A percentile compares a stretch with the other conserved stretches of the same genome.
Conservation (phyloP, 83 land plant genomes). For the Larix sibirica region DNA sequence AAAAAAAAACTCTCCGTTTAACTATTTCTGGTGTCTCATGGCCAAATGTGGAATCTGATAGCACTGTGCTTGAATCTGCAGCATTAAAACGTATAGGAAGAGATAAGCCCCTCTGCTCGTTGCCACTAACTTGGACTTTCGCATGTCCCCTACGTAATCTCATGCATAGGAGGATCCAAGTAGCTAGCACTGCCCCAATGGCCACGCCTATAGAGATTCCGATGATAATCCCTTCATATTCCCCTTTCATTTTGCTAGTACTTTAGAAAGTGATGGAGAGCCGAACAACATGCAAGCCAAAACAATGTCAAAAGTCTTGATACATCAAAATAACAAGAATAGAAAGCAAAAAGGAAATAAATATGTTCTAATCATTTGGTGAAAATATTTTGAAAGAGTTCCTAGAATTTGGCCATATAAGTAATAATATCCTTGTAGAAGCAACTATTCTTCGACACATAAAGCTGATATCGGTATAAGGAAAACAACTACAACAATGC, state of each 20-base stretch:
- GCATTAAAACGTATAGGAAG: conserved; percentile 72
- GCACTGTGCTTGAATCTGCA: conserved; percentile 45
- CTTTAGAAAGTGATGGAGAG: neutral
- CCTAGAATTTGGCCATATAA: neutral
- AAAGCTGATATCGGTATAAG: neutral
- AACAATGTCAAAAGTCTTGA: neutral
- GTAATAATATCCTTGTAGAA: neutral
- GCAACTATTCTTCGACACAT: neutral
- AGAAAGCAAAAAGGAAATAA: neutral
- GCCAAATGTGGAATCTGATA: conserved; percentile 68
- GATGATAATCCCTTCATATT: conserved; percentile 56
- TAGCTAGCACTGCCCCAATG: conserved; percentile 64
- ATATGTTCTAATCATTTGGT: neutral
- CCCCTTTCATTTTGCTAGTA: conserved; percentile 40
- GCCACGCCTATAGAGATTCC: conserved; percentile 76
- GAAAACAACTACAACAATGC: neutral
- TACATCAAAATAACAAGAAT: neutral
- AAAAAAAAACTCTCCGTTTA: conserved; percentile 25
- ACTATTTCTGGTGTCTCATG: conserved; percentile 48
- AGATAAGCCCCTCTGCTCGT: conserved; percentile 49
- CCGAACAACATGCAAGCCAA: neutral
- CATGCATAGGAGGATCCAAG: conserved; percentile 41
- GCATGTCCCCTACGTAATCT: conserved; percentile 39
- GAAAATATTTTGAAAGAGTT: neutral
- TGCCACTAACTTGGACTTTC: conserved; percentile 46